phyloP scores from a whole-genome alignment of 2,329 filamentous ascomycete genomes.

The Pochonia chlamydosporia region DNA sequence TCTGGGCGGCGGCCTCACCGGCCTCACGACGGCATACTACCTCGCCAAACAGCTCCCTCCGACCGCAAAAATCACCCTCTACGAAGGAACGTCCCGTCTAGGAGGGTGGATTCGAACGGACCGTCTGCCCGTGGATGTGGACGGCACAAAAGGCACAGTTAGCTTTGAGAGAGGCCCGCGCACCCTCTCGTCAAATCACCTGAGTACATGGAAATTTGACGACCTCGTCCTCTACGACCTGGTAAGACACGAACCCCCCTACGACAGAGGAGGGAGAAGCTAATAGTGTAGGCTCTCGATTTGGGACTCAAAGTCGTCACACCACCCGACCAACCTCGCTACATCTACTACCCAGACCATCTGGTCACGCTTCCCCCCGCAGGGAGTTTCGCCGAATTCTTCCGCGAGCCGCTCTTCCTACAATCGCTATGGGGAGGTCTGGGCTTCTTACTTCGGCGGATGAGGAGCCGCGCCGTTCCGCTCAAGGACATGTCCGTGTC shows the following conservation, averaged over 20 bases:
- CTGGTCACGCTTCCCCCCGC: slow-evolving; percentile 31
- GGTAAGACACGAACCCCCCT: slow-evolving; percentile 41
- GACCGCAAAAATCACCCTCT: slow-evolving; percentile 68
- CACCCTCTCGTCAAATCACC: slow-evolving; percentile 55
- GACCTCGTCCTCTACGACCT: slow-evolving; percentile 65
- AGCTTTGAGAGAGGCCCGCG: slow-evolving; percentile 82
- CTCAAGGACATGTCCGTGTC: slow-evolving; percentile 27
- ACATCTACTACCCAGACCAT: slow-evolving; percentile 83
- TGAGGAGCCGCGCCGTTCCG: slow-evolving; percentile 15
- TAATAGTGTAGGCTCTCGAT: slow-evolving; percentile 26
- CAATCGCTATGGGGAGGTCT: slow-evolving; percentile 22
- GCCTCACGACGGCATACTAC: slow-evolving; percentile 73
- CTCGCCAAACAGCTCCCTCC: slow-evolving; percentile 60
- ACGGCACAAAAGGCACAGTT: slow-evolving; percentile 51
- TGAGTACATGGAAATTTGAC: slow-evolving; percentile 40
- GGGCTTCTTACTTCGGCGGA: slow-evolving; percentile 17
- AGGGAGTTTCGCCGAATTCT: slow-evolving; percentile 17
- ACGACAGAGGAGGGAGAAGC: not conserved
- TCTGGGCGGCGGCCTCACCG: slow-evolving; percentile 77
- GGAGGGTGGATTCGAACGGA: slow-evolving; percentile 83
- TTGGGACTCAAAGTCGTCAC: slow-evolving; percentile 39
- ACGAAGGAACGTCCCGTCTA: slow-evolving; percentile 62
- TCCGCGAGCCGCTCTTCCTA: slow-evolving; percentile 27
- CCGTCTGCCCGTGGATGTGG: slow-evolving; percentile 47
- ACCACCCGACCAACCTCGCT: slow-evolving; percentile 50